Percentiles rank a stretch among this genome's conserved stretches.
phyloP scores from a whole-genome alignment of 1,139 yeast species.

The Hyphopichia khmerensis region DNA sequence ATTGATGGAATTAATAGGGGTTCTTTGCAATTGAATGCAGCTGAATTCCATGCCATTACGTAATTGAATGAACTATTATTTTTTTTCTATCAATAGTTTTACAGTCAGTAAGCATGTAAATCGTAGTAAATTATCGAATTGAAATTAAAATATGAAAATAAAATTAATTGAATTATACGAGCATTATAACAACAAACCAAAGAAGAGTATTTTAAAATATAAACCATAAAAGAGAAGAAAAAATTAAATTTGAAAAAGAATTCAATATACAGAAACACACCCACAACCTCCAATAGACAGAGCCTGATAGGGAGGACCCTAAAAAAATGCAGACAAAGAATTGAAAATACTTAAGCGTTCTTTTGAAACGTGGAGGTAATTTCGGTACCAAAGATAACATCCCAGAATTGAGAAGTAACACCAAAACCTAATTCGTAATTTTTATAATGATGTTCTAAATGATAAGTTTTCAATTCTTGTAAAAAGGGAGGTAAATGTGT shows the following conservation, averaged over 20 bases:
- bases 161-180: not conserved
- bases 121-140: not conserved
- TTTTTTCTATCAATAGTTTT: too few species aligned
- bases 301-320: too few species aligned
- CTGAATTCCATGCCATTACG: not conserved
- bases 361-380: constrained; percentile 37
- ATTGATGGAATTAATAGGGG: constrained; percentile 3
- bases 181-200: not conserved
- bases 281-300: too few species aligned
- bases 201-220: not conserved
- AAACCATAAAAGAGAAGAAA: too few species aligned
- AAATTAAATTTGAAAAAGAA: too few species aligned
- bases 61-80: not conserved
- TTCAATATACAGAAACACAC: too few species aligned
- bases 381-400: constrained; percentile 78
- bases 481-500: constrained; percentile 70
- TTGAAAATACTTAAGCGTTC: constrained; percentile 17
- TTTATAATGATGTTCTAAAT: constrained; percentile 95
- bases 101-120: not conserved
- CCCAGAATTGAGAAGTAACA: constrained; percentile 94
- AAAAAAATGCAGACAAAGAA: not conserved
- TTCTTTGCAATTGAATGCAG: not conserved
- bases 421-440: constrained; percentile 96
- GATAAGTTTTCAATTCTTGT: constrained; percentile 81
- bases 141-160: too few species aligned